Evolutionary conservation across 306 rosid genomes (phyloP).

Genomic region (Fragaria iinumae): DNA sequence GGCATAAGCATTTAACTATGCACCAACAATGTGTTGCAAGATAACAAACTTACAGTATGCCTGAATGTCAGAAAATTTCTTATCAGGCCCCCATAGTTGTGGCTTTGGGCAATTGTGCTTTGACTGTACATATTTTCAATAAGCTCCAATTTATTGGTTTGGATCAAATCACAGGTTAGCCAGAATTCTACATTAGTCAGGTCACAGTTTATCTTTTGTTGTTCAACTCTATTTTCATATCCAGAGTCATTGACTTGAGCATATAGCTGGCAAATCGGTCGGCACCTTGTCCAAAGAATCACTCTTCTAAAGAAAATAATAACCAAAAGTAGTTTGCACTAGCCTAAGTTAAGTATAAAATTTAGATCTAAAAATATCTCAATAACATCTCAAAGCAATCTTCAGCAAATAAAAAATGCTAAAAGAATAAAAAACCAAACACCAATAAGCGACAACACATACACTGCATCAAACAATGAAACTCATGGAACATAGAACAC

Average conservation of each 20-base stretch:
- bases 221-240: neutral
- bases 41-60: neutral
- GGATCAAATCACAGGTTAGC: neutral
- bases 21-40: neutral
- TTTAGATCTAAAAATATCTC: neutral
- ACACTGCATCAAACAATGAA: neutral
- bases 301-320: neutral
- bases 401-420: slow-evolving; percentile 1
- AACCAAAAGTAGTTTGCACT: neutral
- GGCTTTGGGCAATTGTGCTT: neutral
- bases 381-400: neutral
- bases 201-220: neutral
- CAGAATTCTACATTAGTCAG: neutral
- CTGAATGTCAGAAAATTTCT: neutral
- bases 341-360: neutral
- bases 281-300: neutral
- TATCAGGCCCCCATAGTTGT: neutral
- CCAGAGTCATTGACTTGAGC: neutral
- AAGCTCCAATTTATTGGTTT: neutral
- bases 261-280: neutral
- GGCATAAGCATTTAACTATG: neutral
- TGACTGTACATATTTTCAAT: neutral
- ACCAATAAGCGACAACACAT: neutral
- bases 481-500: neutral
- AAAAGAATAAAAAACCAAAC: neutral